Percentiles rank a stretch among this genome's conserved stretches.
Conservation (phyloP, 345 rosid species). For the Crucihimalaya himalaica region DNA sequence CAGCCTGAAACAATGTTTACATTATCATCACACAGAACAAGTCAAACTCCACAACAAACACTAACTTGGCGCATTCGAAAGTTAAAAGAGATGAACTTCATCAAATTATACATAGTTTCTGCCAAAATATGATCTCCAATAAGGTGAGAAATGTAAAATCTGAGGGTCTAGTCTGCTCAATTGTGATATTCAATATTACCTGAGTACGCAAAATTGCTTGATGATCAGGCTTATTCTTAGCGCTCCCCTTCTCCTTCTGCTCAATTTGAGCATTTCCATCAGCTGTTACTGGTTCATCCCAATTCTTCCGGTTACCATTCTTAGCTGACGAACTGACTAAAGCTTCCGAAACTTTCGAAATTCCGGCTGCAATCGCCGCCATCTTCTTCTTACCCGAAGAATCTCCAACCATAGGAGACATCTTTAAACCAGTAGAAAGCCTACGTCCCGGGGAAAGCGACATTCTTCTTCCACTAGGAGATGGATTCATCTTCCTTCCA, state of each 20-base stretch:
- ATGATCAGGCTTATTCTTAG: conserved; percentile 57
- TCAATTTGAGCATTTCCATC: conserved; percentile 45
- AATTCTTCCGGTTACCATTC: conserved; percentile 52
- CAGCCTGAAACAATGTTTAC: conserved; percentile 57
- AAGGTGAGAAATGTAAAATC: too few relatives aligned
- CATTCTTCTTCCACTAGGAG: conserved; percentile 66
- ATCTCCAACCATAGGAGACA: conserved; percentile 69
- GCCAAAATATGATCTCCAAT: background rate
- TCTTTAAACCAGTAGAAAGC: conserved; percentile 68
- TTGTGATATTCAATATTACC: too few relatives aligned
- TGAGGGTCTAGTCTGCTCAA: too few relatives aligned
- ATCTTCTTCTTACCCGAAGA: conserved; percentile 81
- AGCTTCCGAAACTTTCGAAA: conserved; percentile 71
- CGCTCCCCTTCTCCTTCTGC: conserved; percentile 48
- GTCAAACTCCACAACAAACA: background rate
- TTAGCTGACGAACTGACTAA: conserved; percentile 56
- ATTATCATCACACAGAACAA: background rate
- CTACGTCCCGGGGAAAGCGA: conserved; percentile 86
- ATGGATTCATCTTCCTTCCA: conserved; percentile 68
- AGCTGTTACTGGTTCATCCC: conserved; percentile 58
- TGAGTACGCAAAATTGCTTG: conserved; percentile 86
- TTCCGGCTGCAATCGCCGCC: conserved; percentile 61
- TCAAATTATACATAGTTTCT: background rate
- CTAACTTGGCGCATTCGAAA: too few relatives aligned
- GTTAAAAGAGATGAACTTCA: too few relatives aligned